Conservation (phyloP, 306 rosid species). For the Vigna hirtella region DNA sequence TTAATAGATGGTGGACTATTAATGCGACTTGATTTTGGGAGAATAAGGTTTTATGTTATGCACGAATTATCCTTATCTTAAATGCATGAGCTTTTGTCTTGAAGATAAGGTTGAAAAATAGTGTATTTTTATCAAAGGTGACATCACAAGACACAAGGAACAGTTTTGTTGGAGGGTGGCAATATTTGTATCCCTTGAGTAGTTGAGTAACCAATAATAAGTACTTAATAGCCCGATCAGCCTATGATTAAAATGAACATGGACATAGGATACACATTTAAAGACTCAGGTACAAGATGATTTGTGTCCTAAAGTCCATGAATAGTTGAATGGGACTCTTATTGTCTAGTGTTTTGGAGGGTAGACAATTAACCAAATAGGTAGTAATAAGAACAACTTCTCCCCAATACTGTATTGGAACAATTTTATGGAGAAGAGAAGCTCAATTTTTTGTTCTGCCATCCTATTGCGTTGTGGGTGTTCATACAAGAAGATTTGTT, state of each 20-base stretch:
- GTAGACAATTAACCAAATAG: not conserved
- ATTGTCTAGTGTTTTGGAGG: not conserved
- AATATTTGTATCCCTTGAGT: not conserved
- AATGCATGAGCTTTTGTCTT: too few species aligned
- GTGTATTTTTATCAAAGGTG: too few species aligned
- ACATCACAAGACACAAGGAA: too few species aligned
- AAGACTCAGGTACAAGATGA: not conserved
- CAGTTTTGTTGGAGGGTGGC: not conserved
- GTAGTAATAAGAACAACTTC: not conserved
- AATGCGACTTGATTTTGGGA: too few species aligned
- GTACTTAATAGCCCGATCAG: not conserved
- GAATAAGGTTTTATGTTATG: not conserved
- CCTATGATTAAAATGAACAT: not conserved
- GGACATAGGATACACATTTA: not conserved
- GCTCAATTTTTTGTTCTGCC: not conserved
- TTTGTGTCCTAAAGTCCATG: not conserved
- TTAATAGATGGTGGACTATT: not conserved
- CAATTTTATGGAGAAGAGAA: not conserved
- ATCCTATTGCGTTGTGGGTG: not conserved
- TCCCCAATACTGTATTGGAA: not conserved
- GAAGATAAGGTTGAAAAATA: too few species aligned
- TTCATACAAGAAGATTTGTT: not conserved
- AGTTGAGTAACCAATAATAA: not conserved
- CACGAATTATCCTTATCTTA: too few species aligned
- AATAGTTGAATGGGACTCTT: not conserved